Evolutionary conservation across 192 early-diverging fungal genomes (phyloP).

Genomic region (Podila epigama): DNA sequence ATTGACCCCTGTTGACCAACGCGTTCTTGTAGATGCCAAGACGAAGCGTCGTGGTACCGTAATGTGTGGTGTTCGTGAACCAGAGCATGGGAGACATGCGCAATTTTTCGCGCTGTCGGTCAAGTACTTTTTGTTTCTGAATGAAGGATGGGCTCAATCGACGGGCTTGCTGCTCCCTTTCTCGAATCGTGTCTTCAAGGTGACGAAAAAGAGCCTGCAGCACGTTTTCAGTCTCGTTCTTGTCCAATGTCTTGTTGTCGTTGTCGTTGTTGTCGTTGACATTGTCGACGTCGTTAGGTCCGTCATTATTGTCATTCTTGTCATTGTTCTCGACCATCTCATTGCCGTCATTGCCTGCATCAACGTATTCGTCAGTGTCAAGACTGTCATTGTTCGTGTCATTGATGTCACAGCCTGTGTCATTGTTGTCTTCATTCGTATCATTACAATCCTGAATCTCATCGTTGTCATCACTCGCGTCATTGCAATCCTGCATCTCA

Average conservation of each 20-base stretch:
- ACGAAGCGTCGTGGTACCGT: slow-evolving; percentile 12
- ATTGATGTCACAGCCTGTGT: too few relatives aligned
- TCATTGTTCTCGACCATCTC: too few relatives aligned
- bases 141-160: background rate
- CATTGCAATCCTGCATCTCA: slow-evolving; percentile 30
- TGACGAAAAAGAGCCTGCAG: background rate
- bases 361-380: too few relatives aligned
- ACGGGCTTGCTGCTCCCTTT: background rate
- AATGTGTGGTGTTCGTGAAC: slow-evolving; percentile 33
- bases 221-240: too few relatives aligned
- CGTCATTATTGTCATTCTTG: too few relatives aligned
- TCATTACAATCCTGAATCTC: background rate
- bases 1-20: slow-evolving; percentile 1
- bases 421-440: too few relatives aligned
- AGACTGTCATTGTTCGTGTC: too few relatives aligned
- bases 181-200: slow-evolving; percentile 8
- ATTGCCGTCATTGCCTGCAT: too few relatives aligned
- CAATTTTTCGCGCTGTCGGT: slow-evolving; percentile 1
- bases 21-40: slow-evolving; percentile 50
- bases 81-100: slow-evolving; percentile 21
- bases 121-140: background rate
- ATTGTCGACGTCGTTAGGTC: too few relatives aligned
- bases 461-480: slow-evolving; percentile 5
- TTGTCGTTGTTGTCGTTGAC: too few relatives aligned
- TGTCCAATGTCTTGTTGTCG: too few relatives aligned